phyloP scores from a whole-genome alignment of 176 grass and related monocot species.

The Cenchrus americanus region DNA sequence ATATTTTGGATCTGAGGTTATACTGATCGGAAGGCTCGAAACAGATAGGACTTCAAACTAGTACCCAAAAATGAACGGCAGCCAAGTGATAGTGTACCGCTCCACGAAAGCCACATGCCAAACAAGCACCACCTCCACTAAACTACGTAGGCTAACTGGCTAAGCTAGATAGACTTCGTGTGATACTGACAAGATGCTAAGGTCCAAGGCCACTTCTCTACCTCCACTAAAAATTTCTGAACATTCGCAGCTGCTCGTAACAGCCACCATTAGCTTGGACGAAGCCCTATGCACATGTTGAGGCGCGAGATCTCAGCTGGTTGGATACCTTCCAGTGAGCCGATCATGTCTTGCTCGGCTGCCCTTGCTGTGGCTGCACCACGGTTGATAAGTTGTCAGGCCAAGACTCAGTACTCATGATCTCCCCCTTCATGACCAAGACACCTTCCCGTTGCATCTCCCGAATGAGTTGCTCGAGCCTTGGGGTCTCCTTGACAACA shows the following conservation, averaged over 20 bases:
- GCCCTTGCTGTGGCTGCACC: not conserved
- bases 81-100: too few species aligned
- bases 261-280: not conserved
- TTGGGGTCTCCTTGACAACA: conserved; percentile 17
- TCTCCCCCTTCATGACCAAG: conserved; percentile 31
- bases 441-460: conserved; percentile 28
- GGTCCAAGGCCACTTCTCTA: too few species aligned
- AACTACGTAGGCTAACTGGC: too few species aligned
- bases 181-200: too few species aligned
- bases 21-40: too few species aligned
- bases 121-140: too few species aligned
- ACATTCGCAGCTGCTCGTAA: not conserved
- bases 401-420: not conserved
- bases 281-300: not conserved
- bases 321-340: not conserved
- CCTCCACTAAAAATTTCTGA: too few species aligned
- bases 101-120: too few species aligned
- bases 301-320: not conserved
- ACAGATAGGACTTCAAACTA: too few species aligned
- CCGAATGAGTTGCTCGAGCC: conserved; percentile 19
- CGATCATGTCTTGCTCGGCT: not conserved
- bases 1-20: too few species aligned
- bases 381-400: not conserved
- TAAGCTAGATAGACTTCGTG: too few species aligned
- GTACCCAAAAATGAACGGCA: too few species aligned